A percentile compares a stretch with the other conserved stretches of the same genome.
Evolutionary conservation across 768 basidiomycete genomes (phyloP).

Genomic region (Stropharia rugosoannulata): DNA sequence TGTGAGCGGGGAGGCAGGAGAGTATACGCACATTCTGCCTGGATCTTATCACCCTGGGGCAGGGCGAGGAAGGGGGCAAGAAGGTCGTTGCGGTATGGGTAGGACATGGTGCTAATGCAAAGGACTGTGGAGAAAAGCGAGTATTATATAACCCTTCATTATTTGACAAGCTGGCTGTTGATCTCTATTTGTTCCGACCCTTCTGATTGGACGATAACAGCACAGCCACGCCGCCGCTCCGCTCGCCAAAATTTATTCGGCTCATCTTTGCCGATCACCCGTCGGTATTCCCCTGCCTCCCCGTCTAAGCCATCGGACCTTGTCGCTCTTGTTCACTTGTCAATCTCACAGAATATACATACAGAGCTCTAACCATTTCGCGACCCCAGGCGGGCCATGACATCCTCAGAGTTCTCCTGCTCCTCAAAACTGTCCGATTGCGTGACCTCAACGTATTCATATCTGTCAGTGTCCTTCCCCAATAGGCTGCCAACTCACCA

Average conservation of each 20-base stretch:
- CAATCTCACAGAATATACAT: slow-evolving; percentile 14
- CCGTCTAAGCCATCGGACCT: slow-evolving; percentile 46
- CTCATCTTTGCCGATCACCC: slow-evolving; percentile 9
- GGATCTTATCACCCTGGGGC: slow-evolving; percentile 87
- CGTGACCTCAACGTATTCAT: slow-evolving; percentile 57
- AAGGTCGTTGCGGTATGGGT: slow-evolving; percentile 74
- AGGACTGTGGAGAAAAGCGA: slow-evolving; percentile 21
- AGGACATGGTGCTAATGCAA: slow-evolving; percentile 29
- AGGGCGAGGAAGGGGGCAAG: slow-evolving; percentile 89
- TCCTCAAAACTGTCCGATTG: slow-evolving; percentile 84
- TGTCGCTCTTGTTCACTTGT: slow-evolving; percentile 23
- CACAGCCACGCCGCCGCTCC: not conserved
- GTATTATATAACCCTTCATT: slow-evolving; percentile 22
- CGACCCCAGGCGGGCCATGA: slow-evolving; percentile 74
- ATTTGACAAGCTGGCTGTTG: slow-evolving; percentile 21
- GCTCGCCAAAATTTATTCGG: not conserved
- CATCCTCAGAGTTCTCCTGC: slow-evolving; percentile 82
- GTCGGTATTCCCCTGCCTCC: not conserved
- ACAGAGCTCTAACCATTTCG: slow-evolving; percentile 57
- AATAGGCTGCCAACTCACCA: slow-evolving; percentile 29
- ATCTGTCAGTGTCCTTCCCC: not conserved
- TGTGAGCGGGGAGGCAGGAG: slow-evolving; percentile 13
- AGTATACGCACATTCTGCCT: slow-evolving; percentile 81
- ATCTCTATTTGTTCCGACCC: slow-evolving; percentile 27
- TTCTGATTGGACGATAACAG: slow-evolving; percentile 47